Evolutionary conservation across 2,329 filamentous ascomycete species (phyloP).

Genomic region (Colletotrichum aenigma): DNA sequence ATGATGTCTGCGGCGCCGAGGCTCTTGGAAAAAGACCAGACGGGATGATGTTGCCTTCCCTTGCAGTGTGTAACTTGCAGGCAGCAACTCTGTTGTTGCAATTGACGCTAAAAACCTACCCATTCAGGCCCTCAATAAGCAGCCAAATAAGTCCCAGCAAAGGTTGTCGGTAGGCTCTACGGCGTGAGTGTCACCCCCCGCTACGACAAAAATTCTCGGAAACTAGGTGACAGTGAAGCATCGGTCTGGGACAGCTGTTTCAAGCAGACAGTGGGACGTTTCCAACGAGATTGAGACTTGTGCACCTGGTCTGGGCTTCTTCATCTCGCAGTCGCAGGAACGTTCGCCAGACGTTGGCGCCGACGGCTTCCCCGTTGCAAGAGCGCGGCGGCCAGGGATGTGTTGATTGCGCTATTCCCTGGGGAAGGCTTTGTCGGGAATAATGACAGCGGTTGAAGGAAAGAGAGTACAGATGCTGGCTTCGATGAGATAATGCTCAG

Average conservation of each 20-base stretch:
- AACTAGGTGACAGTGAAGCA: background rate
- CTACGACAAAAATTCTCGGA: background rate
- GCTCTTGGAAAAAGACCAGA: background rate
- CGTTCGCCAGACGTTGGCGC: background rate
- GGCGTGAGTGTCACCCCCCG: background rate
- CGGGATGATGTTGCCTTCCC: background rate
- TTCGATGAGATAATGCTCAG: background rate
- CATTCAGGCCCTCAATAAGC: background rate
- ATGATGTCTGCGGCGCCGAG: background rate
- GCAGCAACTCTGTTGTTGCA: background rate
- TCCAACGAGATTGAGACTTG: conserved; percentile 5
- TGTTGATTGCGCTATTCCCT: background rate
- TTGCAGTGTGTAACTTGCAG: background rate
- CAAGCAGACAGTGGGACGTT: conserved; percentile 10
- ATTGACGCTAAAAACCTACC: background rate
- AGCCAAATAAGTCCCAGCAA: background rate
- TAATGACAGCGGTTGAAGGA: background rate
- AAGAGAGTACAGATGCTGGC: background rate
- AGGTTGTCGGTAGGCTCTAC: background rate
- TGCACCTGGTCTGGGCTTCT: background rate
- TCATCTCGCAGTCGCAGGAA: background rate
- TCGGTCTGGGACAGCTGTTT: conserved; percentile 13
- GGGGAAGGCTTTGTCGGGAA: background rate
- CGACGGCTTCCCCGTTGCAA: background rate
- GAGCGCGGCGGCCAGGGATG: background rate